A percentile compares a stretch with the other conserved stretches of the same genome.
phyloP scores from a whole-genome alignment of 805 yeast genomes.

The Yamadazyma paraphyllophila region DNA sequence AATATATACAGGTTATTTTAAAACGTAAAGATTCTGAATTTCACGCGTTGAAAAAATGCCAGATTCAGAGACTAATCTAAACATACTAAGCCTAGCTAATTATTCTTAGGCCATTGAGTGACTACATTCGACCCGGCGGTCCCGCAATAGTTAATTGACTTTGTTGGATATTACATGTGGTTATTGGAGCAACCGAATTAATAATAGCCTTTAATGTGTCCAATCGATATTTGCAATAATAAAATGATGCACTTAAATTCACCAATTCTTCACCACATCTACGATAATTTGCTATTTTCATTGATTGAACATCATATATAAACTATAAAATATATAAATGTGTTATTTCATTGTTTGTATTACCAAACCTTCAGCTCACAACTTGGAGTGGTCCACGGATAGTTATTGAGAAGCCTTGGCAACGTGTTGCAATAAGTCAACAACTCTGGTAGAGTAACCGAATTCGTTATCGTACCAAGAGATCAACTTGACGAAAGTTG shows the following conservation, averaged over 20 bases:
- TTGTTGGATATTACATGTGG: too few species aligned
- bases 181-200: too few species aligned
- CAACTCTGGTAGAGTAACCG: constrained; percentile 96
- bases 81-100: too few species aligned
- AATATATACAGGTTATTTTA: too few species aligned
- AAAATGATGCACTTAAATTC: too few species aligned
- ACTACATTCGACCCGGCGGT: not conserved
- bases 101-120: not conserved
- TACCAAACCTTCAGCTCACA: constrained; percentile 8
- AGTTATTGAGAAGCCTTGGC: constrained; percentile 47
- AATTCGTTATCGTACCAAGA: constrained; percentile 96
- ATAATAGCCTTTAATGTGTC: too few species aligned
- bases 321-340: not conserved
- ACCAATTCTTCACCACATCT: too few species aligned
- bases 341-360: not conserved
- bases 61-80: not conserved
- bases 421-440: constrained; percentile 80
- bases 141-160: too few species aligned
- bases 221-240: too few species aligned
- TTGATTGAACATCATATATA: not conserved
- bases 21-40: too few species aligned
- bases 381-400: constrained; percentile 15
- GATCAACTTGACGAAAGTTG: constrained; percentile 85
- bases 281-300: not conserved
- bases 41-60: not conserved